Base-by-base conservation (phyloP, 176 grass and related monocot species). In the Aegilops umbellulata region DNA sequence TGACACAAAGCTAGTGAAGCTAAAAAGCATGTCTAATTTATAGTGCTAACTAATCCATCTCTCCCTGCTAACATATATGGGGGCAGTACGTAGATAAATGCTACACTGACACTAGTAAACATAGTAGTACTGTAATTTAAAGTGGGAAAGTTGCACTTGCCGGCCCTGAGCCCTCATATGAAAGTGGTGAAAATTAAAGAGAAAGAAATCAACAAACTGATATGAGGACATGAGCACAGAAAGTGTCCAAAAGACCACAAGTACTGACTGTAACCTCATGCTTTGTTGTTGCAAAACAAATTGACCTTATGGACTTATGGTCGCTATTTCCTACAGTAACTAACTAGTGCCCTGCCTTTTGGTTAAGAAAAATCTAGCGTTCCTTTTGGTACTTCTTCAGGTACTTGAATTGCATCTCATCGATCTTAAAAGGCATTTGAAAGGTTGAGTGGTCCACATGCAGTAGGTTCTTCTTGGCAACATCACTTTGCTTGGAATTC, bases 121-220 rank as follows among this genome's bases (percentile, higher is more conserved):
- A 55, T 55, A 55, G 51, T 20, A 74, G 38, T 3, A 44, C 41
- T 12, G 41, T 42, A 42, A 46, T 38, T 19, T 15, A 8, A 26
- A 17, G 14, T 11, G 23, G 22, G 70, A 65, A 63, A n/a, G 74
- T 78, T 79, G 58, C 76, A 46, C 66, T 72, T 80, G 7, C 17
- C 17, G 17, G 66, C 60, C 69, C 85, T 78, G 41, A 31, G 66
- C 60, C 69, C 85, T 78, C 58, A 31, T 57, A 44, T 63, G 60
- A 82, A 86, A 80, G 77, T 32, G 74, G 39, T 31, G 49, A 60
- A 53, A 75, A 26, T 27, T 27, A 60, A 53, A 75, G 24, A 4
- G 17, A 34, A 34, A 51, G 36, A 7, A 38, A 38, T 9, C 36
- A 38, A 9, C 36, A 38, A 38, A 38, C 36, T 38, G 36, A 38